Evolutionary conservation across 164 flowering plant genomes (phyloP), one percentile per base, ranked within the genome.

Genomic region (Santalum album): DNA sequence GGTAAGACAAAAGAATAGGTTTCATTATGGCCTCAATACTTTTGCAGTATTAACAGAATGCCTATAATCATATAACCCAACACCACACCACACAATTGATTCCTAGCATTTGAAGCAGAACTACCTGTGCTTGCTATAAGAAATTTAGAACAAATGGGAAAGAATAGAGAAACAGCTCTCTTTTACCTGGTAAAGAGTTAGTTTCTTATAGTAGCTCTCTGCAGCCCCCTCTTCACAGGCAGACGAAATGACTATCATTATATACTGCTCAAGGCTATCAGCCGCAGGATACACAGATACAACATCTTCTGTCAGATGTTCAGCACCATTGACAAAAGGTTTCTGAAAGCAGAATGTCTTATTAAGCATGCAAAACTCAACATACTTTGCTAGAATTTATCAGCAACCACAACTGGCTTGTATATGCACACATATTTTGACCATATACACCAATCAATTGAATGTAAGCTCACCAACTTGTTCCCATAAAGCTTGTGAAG

Each of bases 301-400:
- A 32, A 78, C 91, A 76, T 92, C 97, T 72, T 92, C 99, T 9
- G 96, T 85, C 52, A 92, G 80, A 71, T 92, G 96, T 50, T 89
- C 95, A 62, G 78, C 86, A 40, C 80, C 71, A 56, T 79, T 85
- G 58, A 89, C 82, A 60, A 92, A 89, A 44, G 99, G 99, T 81
- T 85, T 92, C 99, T 92, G 86, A 56, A 70, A 25, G 64, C 32
- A 59, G 43, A 7, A 63, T 3, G 23, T 40, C 44, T 43, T 17
- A 48, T 59, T 65, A 61, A 68, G 57, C 21, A 36, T 48, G 15
- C 60, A 60, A 1, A 32, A 47, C 29, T 48, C 29, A 7, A 51
- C 9, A n/a, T 0, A 14, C 15, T 16, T 11, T 20, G 50, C 25
- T 4, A 9, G 6, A 29, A 29, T 29, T 32, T 6, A 32, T 32